phyloP scores from a whole-genome alignment of 2,329 filamentous ascomycete genomes.

The Botryotinia globosa region DNA sequence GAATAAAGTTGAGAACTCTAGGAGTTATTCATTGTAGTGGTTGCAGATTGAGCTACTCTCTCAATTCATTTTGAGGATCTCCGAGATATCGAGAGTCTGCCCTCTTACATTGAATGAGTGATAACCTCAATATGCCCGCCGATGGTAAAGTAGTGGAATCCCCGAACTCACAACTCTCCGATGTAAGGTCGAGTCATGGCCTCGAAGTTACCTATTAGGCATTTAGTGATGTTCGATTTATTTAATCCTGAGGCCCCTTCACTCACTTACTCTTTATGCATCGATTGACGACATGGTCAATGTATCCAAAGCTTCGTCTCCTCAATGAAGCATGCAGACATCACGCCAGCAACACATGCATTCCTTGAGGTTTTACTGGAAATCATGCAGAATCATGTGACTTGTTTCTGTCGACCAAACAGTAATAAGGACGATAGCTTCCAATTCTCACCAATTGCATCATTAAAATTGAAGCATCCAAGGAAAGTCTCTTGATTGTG shows the following conservation, averaged over 20 bases:
- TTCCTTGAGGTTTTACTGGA: background rate
- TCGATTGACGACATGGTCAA: fast-evolving
- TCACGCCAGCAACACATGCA: background rate
- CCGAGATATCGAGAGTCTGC: background rate
- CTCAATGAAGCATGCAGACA: background rate
- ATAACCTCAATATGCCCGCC: background rate
- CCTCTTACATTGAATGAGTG: background rate
- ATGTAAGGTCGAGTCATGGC: background rate
- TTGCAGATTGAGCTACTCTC: background rate
- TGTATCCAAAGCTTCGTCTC: background rate
- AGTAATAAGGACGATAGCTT: background rate
- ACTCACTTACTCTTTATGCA: background rate
- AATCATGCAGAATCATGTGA: background rate
- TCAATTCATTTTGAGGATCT: background rate
- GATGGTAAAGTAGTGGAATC: background rate
- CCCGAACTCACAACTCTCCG: background rate
- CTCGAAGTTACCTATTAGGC: no score
- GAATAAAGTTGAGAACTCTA: background rate
- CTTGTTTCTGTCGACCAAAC: background rate
- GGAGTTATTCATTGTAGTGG: background rate
- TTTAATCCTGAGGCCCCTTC: background rate
- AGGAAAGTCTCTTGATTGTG: background rate
- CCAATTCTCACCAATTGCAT: background rate
- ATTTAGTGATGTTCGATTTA: background rate
- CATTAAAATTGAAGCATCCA: background rate